Conservation (phyloP, 2,329 filamentous ascomycete species). For the Penicillium vulpinum region DNA sequence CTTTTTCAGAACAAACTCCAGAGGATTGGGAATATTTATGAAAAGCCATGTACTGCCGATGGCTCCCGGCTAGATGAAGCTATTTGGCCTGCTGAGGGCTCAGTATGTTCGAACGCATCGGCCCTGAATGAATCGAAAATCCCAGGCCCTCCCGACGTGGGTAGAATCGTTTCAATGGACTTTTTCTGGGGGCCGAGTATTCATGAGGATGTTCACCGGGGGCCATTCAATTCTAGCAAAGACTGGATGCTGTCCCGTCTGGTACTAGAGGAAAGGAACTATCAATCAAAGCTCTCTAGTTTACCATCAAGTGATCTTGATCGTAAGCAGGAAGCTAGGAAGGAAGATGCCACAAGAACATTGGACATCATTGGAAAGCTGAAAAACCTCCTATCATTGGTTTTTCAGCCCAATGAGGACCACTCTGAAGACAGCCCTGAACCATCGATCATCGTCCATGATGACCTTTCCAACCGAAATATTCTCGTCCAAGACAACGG, state of each 20-base stretch:
- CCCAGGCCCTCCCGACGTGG: background rate
- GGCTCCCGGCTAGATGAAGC: background rate
- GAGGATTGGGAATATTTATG: constrained; percentile 1
- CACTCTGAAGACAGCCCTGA: constrained; percentile 3
- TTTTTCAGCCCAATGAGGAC: constrained; percentile 6
- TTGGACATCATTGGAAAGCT: constrained; percentile 10
- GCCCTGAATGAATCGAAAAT: no score
- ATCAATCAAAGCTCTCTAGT: constrained; percentile 6
- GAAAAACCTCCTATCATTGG: constrained; percentile 5
- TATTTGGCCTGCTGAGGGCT: no score
- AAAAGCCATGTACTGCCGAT: background rate
- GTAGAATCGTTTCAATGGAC: constrained; percentile 17
- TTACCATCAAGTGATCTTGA: constrained; percentile 10
- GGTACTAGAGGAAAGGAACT: constrained; percentile 7
- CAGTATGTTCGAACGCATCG: no score
- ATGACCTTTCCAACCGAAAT: constrained; percentile 17
- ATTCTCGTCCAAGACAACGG: constrained; percentile 18
- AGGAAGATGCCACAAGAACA: constrained; percentile 15
- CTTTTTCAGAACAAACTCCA: background rate
- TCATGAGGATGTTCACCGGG: constrained; percentile 13
- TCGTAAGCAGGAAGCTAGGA: constrained; percentile 11
- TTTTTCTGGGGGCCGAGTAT: constrained; percentile 16
- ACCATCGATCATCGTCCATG: constrained; percentile 14
- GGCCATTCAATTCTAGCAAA: constrained; percentile 13
- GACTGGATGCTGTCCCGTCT: constrained; percentile 17